A percentile compares a stretch with the other conserved stretches of the same genome.
Conservation (phyloP, 768 basidiomycete species). For the Naganishia kalamii region DNA sequence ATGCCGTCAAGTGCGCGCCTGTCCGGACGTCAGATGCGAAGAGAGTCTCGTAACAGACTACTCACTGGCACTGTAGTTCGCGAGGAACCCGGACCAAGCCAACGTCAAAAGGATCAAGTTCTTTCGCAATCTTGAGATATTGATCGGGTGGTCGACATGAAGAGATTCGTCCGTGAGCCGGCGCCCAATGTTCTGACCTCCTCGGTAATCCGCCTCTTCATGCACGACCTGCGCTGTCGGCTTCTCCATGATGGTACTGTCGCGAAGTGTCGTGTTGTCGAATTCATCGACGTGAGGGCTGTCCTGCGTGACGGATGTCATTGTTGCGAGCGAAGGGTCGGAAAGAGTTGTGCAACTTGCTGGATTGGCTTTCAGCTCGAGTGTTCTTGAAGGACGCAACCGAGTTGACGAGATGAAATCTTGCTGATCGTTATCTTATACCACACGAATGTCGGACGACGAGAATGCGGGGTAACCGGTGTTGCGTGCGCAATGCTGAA, state of each 20-base stretch:
- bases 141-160: constrained; percentile 30
- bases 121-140: constrained; percentile 25
- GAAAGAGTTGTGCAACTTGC: not conserved
- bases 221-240: not conserved
- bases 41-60: not conserved
- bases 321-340: not conserved
- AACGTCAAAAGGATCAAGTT: constrained; percentile 27
- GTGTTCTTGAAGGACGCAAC: no score
- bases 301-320: not conserved
- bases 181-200: constrained; percentile 4
- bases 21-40: not conserved
- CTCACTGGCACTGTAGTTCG: constrained; percentile 27
- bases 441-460: no score
- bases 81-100: constrained; percentile 29
- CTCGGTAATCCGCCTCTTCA: not conserved
- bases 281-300: not conserved
- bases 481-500: no score
- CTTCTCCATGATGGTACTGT: not conserved
- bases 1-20: constrained; percentile 14
- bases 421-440: no score
- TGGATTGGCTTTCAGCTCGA: no score
- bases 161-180: constrained; percentile 21
- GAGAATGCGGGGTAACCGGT: no score
- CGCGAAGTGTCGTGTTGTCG: constrained; percentile 1
- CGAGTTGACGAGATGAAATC: no score